Conservation (phyloP, 345 rosid species). For the Eucalyptus victrix region DNA sequence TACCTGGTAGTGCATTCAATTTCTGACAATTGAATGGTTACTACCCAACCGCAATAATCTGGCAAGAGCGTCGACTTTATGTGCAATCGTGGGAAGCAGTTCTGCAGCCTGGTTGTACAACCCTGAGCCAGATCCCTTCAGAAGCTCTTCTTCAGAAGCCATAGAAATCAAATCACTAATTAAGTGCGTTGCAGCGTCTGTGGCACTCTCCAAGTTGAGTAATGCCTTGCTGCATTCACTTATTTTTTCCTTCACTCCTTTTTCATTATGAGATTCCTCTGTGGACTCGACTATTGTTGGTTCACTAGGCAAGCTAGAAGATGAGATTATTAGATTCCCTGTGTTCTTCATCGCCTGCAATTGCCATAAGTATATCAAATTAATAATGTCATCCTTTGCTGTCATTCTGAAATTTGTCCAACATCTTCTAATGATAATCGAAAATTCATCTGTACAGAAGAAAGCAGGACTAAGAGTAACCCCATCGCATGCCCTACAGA, state of each 20-base stretch:
- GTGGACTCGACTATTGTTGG: not conserved
- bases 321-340: not conserved
- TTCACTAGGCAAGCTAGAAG: not conserved
- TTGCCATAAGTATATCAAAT: not conserved
- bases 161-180: slow-evolving; percentile 20
- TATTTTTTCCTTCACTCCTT: slow-evolving; percentile 13
- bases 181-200: slow-evolving; percentile 15
- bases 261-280: not conserved
- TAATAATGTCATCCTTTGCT: not conserved
- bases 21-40: not conserved
- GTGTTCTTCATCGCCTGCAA: not conserved
- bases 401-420: not conserved
- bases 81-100: slow-evolving; percentile 34
- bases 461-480: not conserved
- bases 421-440: not conserved
- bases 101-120: slow-evolving; percentile 28
- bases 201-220: slow-evolving; percentile 24
- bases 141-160: slow-evolving; percentile 18
- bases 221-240: slow-evolving; percentile 43
- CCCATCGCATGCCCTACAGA: not conserved
- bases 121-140: slow-evolving; percentile 12
- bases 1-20: not conserved
- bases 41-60: slow-evolving; percentile 4
- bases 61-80: slow-evolving; percentile 27
- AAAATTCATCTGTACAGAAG: not conserved